Evolutionary conservation across 139 green algal species (phyloP).

Genomic region (Tetraselmis chui): DNA sequence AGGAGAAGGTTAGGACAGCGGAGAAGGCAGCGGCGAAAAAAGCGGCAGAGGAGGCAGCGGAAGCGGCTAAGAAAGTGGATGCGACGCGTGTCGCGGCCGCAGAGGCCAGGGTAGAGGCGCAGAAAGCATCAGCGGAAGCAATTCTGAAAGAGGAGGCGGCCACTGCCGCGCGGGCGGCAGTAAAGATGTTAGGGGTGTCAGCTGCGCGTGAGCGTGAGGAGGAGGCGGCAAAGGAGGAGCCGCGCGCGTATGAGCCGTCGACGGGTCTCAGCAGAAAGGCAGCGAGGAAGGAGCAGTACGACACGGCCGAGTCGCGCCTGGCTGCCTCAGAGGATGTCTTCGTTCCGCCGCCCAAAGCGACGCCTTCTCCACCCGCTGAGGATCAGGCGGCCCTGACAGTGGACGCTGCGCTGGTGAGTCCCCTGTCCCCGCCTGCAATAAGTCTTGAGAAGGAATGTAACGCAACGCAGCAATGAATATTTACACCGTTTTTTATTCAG

Average conservation of each 20-base stretch:
- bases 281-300: slow-evolving; percentile 14
- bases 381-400: background rate
- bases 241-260: background rate
- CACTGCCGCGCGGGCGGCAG: slow-evolving; percentile 4
- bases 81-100: slow-evolving; percentile 9
- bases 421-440: background rate
- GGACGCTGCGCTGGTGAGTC: background rate
- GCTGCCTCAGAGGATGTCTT: slow-evolving; percentile 3
- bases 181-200: background rate
- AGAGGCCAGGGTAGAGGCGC: background rate
- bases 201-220: background rate
- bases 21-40: background rate
- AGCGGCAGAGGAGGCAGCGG: slow-evolving; percentile 9
- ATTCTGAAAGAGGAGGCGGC: slow-evolving; percentile 5
- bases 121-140: slow-evolving; percentile 1
- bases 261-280: background rate
- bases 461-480: too few relatives aligned
- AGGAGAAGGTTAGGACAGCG: background rate
- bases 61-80: background rate
- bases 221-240: background rate
- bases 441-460: too few relatives aligned
- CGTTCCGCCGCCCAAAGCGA: background rate
- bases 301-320: slow-evolving; percentile 10
- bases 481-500: too few relatives aligned
- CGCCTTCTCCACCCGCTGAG: background rate